A percentile compares a stretch with the other conserved stretches of the same genome.
Evolutionary conservation across 129 eudicot genomes (phyloP).

Genomic region (Saussurea involucrata): DNA sequence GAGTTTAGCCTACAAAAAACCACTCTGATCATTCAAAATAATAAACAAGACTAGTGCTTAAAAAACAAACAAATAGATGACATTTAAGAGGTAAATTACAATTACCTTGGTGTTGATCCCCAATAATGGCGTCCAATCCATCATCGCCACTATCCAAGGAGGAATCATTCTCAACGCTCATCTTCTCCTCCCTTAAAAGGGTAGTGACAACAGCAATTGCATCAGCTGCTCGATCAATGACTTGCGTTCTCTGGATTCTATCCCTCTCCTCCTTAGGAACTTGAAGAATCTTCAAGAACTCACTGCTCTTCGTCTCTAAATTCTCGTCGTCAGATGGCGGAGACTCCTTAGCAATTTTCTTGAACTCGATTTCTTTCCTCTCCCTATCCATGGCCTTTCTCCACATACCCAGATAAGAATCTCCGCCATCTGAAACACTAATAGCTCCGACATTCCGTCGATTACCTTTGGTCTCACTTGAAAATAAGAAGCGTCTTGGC

Average conservation of each 20-base stretch:
- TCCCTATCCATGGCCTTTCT: constrained; percentile 72
- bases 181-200: constrained; percentile 42
- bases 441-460: not conserved
- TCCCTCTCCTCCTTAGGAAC: constrained; percentile 81
- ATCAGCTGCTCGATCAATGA: constrained; percentile 92
- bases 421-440: constrained; percentile 41
- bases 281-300: constrained; percentile 73
- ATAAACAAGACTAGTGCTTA: too few species aligned
- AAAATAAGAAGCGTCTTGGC: constrained; percentile 3
- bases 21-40: not conserved
- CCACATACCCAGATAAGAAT: constrained; percentile 88
- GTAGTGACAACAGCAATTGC: constrained; percentile 85
- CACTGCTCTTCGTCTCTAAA: constrained; percentile 59
- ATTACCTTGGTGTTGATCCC: constrained; percentile 24
- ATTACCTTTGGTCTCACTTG: not conserved
- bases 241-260: constrained; percentile 76
- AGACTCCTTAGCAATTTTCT: constrained; percentile 32
- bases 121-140: not conserved
- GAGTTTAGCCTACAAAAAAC: not conserved
- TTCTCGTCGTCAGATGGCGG: constrained; percentile 29
- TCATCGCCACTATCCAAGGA: constrained; percentile 7
- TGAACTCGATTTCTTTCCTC: constrained; percentile 50
- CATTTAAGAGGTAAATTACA: constrained; percentile 17
- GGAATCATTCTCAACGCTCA: constrained; percentile 4
- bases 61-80: not conserved